Evolutionary conservation across 1,284 basidiomycete species (phyloP), one percentile per base, ranked within the genome.

Genomic region (Puccinia triticina): DNA sequence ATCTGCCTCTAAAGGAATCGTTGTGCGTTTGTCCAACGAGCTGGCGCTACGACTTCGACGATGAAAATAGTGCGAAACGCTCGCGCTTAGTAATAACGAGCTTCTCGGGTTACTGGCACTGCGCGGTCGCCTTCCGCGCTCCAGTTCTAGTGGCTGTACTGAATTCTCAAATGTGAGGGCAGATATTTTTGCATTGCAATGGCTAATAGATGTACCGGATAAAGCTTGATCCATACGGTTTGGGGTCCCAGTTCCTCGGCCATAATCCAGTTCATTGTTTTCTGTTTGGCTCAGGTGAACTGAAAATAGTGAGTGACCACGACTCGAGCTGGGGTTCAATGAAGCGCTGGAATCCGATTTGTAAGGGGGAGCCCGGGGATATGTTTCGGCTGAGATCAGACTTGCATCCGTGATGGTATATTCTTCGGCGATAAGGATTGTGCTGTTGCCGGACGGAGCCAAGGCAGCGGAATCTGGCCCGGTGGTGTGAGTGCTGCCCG

Each of bases 381-480:
- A 46, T 10, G 12, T 48, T 69, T 61, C 59, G 32, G 67, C 32
- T 26, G 40, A 48, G 34, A 48, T 46, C 11, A 48, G 34, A n/a
- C 67, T 69, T 69, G 40, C 40, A 46, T 69, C 59, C 10, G 59
- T 69, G 67, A 69, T 69, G 34, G 67, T 69, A 69, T 69, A 69
- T 69, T 69, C 67, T 48, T 69, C 67, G 40, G 67, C 37, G n/a
- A 69, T 69, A 11, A 69, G 67, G 21, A 69, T 69, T 8, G 67
- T 69, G 40, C 67, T 69, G 18, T 69, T 69, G 26, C 67, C 37
- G 40, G 67, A 69, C 23, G 67, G 46, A n/a, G 40, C 67, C 40
- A 69, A 37, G 23, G 67, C 11, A 43, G 40, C 40, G 40, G 67
- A 43, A 37, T 69, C 67, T 16, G 67, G 40, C 40, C 67, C 67